Evolutionary conservation across 2,329 filamentous ascomycete genomes (phyloP), one percentile per base, ranked within the genome.

Genomic region (Penicillium sp.): DNA sequence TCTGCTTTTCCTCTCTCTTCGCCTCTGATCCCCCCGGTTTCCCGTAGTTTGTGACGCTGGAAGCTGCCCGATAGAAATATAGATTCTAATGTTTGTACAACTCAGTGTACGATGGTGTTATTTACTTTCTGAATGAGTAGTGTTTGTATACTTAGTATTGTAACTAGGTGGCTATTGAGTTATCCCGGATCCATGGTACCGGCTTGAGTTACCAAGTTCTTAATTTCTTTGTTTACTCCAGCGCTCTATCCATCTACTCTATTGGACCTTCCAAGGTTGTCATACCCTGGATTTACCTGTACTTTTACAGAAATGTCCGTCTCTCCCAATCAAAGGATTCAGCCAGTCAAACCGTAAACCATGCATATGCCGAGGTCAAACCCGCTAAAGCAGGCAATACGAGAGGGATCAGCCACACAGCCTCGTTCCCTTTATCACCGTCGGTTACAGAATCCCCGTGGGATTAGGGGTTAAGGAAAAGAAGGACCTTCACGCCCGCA

Each of bases 71-170:
- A 60, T 61, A 58, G 57, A 60, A 60, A 63, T 60, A 64, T 56
- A 64, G 60, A 63, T 55, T 44, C 46, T 59, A 63, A 63, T 59
- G 59, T 61, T 53, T 65, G 58, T 56, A 57, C 49, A 61, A 51
- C 48, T 49, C 20, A 38, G 34, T 8, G 9, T 16, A 11, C 2
- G 35, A 39, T 14, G 22, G 20, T 14, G n/a, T 11, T 18, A 14
- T 29, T 20, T 37, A 22, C 29, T 31, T 39, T 9, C 8, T n/a
- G 6, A 26, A 13, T 35, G 7, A 11, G 16, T 29, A 20, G 11
- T 6, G 10, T 42, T 42, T 16, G 5, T n/a, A 22, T n/a, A n/a
- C n/a, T 31, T 31, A 31, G 22, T n/a, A n/a, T 3, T 34, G 43
- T 49, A 38, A 13, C 16, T 35, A 26, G 24, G 32, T 18, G 13